A percentile compares a stretch with the other conserved stretches of the same genome.
phyloP scores from a whole-genome alignment of 1,284 basidiomycete genomes.

The Tilletia caries region DNA sequence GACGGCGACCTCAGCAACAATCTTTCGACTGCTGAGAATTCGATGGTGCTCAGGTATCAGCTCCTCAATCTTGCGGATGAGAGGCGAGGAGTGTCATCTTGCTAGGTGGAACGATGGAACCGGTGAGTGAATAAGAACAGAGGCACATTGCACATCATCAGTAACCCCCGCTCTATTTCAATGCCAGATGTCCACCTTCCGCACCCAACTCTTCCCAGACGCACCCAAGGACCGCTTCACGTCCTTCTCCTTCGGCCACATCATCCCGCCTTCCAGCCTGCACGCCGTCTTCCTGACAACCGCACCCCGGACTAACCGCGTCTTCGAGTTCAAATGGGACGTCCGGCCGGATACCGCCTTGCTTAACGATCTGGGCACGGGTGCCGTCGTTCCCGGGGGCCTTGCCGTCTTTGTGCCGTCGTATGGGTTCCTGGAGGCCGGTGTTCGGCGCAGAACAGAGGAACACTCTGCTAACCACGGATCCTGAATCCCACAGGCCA shows the following conservation, averaged over 20 bases:
- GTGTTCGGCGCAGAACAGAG: too few relatives aligned
- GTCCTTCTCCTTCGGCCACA: conserved; percentile 86
- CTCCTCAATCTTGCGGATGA: conserved; percentile 82
- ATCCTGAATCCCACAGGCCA: too few relatives aligned
- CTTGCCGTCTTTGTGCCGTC: too few relatives aligned
- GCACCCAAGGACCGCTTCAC: conserved; percentile 66
- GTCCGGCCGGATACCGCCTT: conserved; percentile 68
- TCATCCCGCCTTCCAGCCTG: conserved; percentile 78
- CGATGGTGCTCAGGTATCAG: conserved; percentile 70
- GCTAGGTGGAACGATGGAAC: conserved; percentile 96
- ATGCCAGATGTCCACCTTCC: conserved; percentile 80
- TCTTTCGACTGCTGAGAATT: conserved; percentile 43
- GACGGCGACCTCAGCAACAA: conserved; percentile 43
- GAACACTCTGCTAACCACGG: too few relatives aligned
- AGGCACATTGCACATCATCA: conserved; percentile 54
- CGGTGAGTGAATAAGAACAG: conserved; percentile 57
- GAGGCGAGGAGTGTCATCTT: conserved; percentile 77
- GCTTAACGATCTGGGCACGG: conserved; percentile 77
- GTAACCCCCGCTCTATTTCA: too few relatives aligned
- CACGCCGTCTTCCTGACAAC: conserved; percentile 73
- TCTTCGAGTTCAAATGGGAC: conserved; percentile 76
- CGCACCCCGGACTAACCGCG: conserved; percentile 67
- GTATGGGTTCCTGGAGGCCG: too few relatives aligned
- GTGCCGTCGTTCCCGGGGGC: too few relatives aligned
- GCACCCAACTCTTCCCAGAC: conserved; percentile 73